Evolutionary conservation across 768 basidiomycete genomes (phyloP).

Genomic region (Termitomyces sp.): DNA sequence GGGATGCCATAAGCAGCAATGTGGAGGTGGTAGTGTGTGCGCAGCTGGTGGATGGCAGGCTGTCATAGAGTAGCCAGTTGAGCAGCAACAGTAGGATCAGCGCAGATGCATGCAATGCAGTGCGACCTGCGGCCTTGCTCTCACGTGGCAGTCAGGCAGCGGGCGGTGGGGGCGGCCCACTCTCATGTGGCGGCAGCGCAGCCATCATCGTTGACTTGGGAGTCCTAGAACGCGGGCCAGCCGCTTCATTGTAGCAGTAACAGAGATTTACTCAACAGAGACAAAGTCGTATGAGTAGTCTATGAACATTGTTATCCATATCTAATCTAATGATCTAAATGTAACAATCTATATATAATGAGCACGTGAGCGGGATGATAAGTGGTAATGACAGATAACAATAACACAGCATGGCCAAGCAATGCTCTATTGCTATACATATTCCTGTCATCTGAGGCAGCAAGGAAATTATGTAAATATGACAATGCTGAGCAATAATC

Average conservation of each 20-base stretch:
- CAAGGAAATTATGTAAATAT: too few relatives aligned
- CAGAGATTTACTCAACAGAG: not conserved
- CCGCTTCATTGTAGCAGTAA: not conserved
- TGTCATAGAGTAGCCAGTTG: not conserved
- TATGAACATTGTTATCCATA: too few relatives aligned
- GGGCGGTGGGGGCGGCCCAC: not conserved
- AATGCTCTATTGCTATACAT: too few relatives aligned
- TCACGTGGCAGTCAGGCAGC: not conserved
- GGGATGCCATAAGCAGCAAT: slow-evolving; percentile 85
- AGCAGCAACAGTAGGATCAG: not conserved
- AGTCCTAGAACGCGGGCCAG: not conserved
- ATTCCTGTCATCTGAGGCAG: too few relatives aligned
- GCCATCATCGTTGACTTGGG: not conserved
- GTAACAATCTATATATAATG: too few relatives aligned
- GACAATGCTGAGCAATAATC: too few relatives aligned
- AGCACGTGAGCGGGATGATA: too few relatives aligned
- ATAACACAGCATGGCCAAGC: too few relatives aligned
- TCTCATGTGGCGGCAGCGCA: not conserved
- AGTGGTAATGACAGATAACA: too few relatives aligned
- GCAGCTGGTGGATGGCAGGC: not conserved
- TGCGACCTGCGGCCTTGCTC: not conserved
- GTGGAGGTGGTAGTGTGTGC: slow-evolving; percentile 41
- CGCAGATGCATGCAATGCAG: not conserved
- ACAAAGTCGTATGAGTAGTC: too few relatives aligned
- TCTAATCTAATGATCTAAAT: too few relatives aligned